phyloP scores from a whole-genome alignment of 768 basidiomycete species.

The Megacollybia marginata region DNA sequence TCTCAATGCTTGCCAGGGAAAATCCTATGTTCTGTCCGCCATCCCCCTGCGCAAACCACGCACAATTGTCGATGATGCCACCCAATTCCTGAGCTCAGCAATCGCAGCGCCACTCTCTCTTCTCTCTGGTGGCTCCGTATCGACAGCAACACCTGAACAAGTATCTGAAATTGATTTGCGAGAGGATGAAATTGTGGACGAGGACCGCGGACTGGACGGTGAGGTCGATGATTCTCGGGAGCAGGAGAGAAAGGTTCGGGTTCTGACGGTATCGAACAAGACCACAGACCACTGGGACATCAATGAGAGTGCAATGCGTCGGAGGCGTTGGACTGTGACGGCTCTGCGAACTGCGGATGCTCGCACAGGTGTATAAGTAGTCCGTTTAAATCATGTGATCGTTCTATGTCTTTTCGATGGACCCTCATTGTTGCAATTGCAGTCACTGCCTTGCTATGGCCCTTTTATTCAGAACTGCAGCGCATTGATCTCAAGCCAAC shows the following conservation, averaged over 20 bases:
- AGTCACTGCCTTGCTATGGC: background rate
- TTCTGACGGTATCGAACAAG: conserved; percentile 43
- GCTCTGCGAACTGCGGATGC: conserved; percentile 27
- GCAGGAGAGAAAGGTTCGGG: conserved; percentile 43
- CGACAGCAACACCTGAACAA: conserved; percentile 53
- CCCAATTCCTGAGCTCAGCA: conserved; percentile 54
- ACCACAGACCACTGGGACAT: conserved; percentile 18
- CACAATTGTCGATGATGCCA: conserved; percentile 64
- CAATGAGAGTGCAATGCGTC: conserved; percentile 23
- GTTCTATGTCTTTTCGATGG: too few species aligned
- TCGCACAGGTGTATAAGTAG: conserved; percentile 7
- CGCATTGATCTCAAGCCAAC: too few species aligned
- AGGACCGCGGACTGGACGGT: conserved; percentile 70
- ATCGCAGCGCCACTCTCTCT: conserved; percentile 53
- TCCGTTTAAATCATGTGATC: too few species aligned
- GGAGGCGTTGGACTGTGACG: conserved; percentile 41
- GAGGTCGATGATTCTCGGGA: conserved; percentile 73
- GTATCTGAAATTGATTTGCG: conserved; percentile 66
- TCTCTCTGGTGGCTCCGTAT: conserved; percentile 31
- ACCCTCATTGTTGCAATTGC: background rate
- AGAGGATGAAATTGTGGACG: conserved; percentile 74
- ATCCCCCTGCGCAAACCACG: conserved; percentile 64
- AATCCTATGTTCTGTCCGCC: conserved; percentile 55
- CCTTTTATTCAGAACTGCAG: background rate
- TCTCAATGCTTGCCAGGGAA: conserved; percentile 48